Percentiles rank a stretch among this genome's conserved stretches.
phyloP scores from a whole-genome alignment of 2,329 filamentous ascomycete genomes.

The Thelonectria rubi region DNA sequence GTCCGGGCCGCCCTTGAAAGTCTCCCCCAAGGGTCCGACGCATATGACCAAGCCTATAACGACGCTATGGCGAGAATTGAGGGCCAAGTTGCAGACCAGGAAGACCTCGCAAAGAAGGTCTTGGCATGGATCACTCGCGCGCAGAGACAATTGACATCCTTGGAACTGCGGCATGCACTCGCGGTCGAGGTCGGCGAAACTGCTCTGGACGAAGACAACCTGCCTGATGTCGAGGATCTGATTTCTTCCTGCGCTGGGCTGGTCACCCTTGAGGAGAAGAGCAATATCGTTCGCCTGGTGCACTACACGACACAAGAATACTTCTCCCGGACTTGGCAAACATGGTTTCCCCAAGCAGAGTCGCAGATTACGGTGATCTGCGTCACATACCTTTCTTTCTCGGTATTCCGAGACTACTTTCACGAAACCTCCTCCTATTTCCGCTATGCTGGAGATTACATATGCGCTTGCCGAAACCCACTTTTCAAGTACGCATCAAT shows the following conservation, averaged over 20 bases:
- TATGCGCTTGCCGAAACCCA: constrained; percentile 35
- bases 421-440: no score
- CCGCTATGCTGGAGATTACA: no score
- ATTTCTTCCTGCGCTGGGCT: constrained; percentile 53
- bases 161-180: constrained; percentile 54
- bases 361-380: constrained; percentile 43
- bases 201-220: constrained; percentile 46
- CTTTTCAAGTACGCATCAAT: constrained; percentile 46
- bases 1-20: constrained; percentile 45
- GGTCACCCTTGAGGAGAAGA: constrained; percentile 51
- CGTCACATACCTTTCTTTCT: constrained; percentile 49
- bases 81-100: constrained; percentile 43
- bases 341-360: constrained; percentile 47
- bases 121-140: constrained; percentile 53
- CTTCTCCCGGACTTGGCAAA: constrained; percentile 42
- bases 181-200: constrained; percentile 43
- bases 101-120: constrained; percentile 47
- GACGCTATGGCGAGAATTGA: constrained; percentile 53
- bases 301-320: constrained; percentile 58
- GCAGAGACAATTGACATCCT: constrained; percentile 42
- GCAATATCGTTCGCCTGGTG: constrained; percentile 50
- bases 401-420: constrained; percentile 37
- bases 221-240: constrained; percentile 44
- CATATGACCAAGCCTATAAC: constrained; percentile 48
- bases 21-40: background rate